Percentiles rank a stretch among this genome's conserved stretches.
These are phyloP conservation scores for Acidiella bohemica DNA, from an alignment of 495 filamentous ascomycete genomes.

Conservation along the genomic window DNA sequence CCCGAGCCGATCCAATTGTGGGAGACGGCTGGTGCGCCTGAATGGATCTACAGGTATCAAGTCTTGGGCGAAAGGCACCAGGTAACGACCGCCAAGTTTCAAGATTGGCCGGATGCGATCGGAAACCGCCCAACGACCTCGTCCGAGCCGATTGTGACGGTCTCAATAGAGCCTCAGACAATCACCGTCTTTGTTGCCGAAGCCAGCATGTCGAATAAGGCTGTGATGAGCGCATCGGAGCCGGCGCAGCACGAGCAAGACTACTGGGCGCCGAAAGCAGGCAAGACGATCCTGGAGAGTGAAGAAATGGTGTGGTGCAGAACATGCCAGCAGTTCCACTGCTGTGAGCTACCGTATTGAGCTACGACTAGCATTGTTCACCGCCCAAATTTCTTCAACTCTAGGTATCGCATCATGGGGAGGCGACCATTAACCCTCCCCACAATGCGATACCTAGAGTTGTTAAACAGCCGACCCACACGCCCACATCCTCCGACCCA, in stretches of 20 bases:
- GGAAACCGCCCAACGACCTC: not conserved
- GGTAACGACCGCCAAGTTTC: conserved; percentile 6
- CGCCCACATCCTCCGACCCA: conserved; percentile 11
- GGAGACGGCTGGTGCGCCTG: not conserved
- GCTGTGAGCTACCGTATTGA: not conserved
- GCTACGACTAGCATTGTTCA: too few relatives aligned
- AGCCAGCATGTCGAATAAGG: not conserved
- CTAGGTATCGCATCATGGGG: conserved; percentile 18
- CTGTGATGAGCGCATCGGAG: not conserved
- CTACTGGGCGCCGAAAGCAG: conserved; percentile 2
- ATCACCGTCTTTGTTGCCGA: not conserved
- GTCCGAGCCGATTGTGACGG: too few relatives aligned
- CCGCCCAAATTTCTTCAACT: conserved; percentile 18
- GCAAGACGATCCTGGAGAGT: not conserved
- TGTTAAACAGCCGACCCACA: conserved; percentile 18
- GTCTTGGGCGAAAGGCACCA: not conserved
- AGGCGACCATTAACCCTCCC: too few relatives aligned
- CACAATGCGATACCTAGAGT: too few relatives aligned
- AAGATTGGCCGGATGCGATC: not conserved
- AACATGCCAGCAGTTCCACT: conserved; percentile 7
- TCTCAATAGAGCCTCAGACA: too few relatives aligned
- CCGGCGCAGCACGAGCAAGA: too few relatives aligned
- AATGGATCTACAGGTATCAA: not conserved
- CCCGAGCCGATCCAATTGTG: too few relatives aligned
- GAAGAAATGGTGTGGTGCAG: conserved; percentile 6